Conservation (phyloP, 768 basidiomycete genomes). For the Lentinula sp. region DNA sequence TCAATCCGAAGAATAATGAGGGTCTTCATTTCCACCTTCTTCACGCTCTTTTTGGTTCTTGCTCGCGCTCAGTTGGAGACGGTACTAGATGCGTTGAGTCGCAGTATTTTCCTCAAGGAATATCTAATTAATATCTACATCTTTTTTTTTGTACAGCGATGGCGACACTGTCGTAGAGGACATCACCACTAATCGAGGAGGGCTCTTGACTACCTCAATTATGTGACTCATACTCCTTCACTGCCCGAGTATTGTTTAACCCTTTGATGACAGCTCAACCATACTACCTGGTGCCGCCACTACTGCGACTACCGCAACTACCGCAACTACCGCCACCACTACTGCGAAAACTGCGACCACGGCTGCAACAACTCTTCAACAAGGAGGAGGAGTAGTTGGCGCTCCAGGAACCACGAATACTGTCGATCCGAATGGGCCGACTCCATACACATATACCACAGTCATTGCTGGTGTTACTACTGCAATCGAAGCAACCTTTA, state of each 20-base stretch:
- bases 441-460: conserved; percentile 9
- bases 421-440: not conserved
- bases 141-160: not conserved
- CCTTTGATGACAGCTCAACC: not conserved
- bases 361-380: not conserved
- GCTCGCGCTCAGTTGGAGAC: conserved; percentile 5
- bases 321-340: not conserved
- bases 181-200: not conserved
- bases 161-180: conserved; percentile 4
- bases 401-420: not conserved
- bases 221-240: not conserved
- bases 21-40: not conserved
- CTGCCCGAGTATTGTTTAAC: not conserved
- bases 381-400: conserved; percentile 2
- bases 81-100: conserved; percentile 1
- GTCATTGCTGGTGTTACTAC: conserved; percentile 2
- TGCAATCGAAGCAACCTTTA: conserved; percentile 1
- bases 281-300: not conserved
- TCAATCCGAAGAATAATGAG: not conserved
- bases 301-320: not conserved
- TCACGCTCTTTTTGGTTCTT: not conserved
- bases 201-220: not conserved
- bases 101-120: not conserved
- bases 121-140: not conserved
- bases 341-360: not conserved